Base-by-base conservation (phyloP, 805 yeast species). In the Sungouiozyma ichnusensis region DNA sequence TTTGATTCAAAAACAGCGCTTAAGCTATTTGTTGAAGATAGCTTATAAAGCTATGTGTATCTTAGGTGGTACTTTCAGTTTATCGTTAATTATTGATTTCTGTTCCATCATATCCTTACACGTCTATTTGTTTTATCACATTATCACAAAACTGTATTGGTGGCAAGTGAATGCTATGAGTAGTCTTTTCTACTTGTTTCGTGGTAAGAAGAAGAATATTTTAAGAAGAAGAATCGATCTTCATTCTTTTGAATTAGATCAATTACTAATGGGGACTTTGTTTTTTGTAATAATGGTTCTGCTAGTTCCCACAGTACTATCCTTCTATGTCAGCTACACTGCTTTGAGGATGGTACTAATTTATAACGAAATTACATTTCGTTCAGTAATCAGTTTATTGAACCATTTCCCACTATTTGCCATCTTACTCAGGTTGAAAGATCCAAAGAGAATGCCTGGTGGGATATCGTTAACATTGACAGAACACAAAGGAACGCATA, bases 341-440 rank as follows among this genome's bases (percentile, higher is more conserved):
- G 46, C 71, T 0, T 66, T 79, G 3, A 67, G 87, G 42, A 53
- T 86, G 31, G 47, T 69, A 0, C 68, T 76, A 3, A 63, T 85
- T 35, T 42, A 67, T 2, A 40, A 69, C 1, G 64, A 74, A 32
- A 77, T 80, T 16, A 39, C 66, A 1, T 59, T 81, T 17, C 92
- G 85, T 49, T 66, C 79, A 35, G 38, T 68, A 0, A 68, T 85
- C 48, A 76, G 88, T 5, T 58, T 76, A 27, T 58, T 87, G 42
- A 90, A 88, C 55, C 88, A 88, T 56, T 76, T 82, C 55, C 99
- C 99, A 1, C 55, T 90, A 9, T 90, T 92, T 62, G 88, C 86
- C 1, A 55, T 90, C 2, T 65, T 94, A 40, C 65, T 92, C 37
- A 76, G 92, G 51, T 37, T 85, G 37, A 92, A 90, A 58, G 90